Evolutionary conservation across 1,139 yeast species (phyloP).

Genomic region (Hyphopichia buzzinii): DNA sequence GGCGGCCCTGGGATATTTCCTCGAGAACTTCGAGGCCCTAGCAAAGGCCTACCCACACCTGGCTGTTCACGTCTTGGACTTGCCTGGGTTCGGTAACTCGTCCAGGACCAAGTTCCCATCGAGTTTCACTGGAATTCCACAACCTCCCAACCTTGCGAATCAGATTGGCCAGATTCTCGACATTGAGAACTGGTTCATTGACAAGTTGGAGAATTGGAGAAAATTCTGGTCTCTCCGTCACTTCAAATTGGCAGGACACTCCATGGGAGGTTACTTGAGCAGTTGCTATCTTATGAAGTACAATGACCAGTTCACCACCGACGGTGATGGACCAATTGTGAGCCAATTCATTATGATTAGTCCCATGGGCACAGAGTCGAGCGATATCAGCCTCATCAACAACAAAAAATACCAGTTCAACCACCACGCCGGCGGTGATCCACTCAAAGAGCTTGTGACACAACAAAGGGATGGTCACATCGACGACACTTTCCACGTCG

Average conservation of each 20-base stretch:
- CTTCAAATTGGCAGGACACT: slow-evolving; percentile 39
- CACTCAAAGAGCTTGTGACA: slow-evolving; percentile 25
- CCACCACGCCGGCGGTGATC: slow-evolving; percentile 31
- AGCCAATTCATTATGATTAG: slow-evolving; percentile 34
- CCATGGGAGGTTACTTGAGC: slow-evolving; percentile 46
- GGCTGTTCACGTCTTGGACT: slow-evolving; percentile 34
- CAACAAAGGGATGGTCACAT: slow-evolving; percentile 8
- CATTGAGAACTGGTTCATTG: slow-evolving; percentile 46
- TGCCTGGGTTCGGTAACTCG: slow-evolving; percentile 48
- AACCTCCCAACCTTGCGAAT: slow-evolving; percentile 15
- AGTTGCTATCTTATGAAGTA: slow-evolving; percentile 44
- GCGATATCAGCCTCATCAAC: slow-evolving; percentile 33
- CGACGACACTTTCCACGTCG: slow-evolving; percentile 12
- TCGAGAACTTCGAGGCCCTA: slow-evolving; percentile 37
- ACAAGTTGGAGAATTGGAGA: slow-evolving; percentile 40
- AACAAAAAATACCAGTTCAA: slow-evolving; percentile 30
- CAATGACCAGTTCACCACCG: slow-evolving; percentile 16
- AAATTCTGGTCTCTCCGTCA: slow-evolving; percentile 17
- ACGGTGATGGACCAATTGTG: slow-evolving; percentile 18
- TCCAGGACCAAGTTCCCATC: slow-evolving; percentile 40
- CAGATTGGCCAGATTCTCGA: slow-evolving; percentile 32
- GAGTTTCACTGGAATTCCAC: slow-evolving; percentile 24
- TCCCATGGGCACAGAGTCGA: slow-evolving; percentile 50
- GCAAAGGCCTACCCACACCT: slow-evolving; percentile 33
- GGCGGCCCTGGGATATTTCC: slow-evolving; percentile 47